Evolutionary conservation across 805 yeast species (phyloP), one percentile per base, ranked within the genome.

Genomic region (Wickerhamiella nectarea): DNA sequence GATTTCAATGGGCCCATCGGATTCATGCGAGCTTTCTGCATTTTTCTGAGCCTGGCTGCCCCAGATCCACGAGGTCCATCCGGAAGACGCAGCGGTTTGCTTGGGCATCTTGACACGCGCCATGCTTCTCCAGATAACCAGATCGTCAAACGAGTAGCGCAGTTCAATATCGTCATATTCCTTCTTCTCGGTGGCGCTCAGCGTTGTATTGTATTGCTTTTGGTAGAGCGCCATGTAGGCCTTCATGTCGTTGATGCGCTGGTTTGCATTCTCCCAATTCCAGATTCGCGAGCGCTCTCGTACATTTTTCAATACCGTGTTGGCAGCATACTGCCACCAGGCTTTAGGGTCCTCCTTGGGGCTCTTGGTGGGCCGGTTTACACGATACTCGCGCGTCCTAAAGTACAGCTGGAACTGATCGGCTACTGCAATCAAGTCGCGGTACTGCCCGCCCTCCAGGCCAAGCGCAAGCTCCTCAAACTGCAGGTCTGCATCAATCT

Each of bases 391-490:
- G 49, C 77, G 76, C 0, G 95, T 82, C 49, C 77, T 78, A 52
- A 74, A 67, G 53, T 75, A 81, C 74, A 89, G 75, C 49, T 82
- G 85, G 56, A 84, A 75, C 48, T 78, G 76, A 1, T 94, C 82
- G 6, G 87, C 76, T 1, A 94, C 78, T 69, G 82, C 75, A 28
- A 93, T 65, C 1, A 84, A 69, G 56, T 83, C 91, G 34, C 80
- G 70, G 59, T 91, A 91, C 58, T 89, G 96, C 41, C 73, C 72
- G 45, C 89, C 77, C 57, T 89, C 91, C 46, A 91, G 66, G 44
- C 80, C 84, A 11, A 93, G 65, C n/a, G 93, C 81, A 53, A 93
- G 78, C 56, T 91, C 94, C 42, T 87, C 87, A 59, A 87, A 91
- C 49, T 78, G 73, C 42, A 91, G 64, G 47, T 83, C 81, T 0